phyloP scores from a whole-genome alignment of 306 rosid genomes.

The Arachis stenosperma region DNA sequence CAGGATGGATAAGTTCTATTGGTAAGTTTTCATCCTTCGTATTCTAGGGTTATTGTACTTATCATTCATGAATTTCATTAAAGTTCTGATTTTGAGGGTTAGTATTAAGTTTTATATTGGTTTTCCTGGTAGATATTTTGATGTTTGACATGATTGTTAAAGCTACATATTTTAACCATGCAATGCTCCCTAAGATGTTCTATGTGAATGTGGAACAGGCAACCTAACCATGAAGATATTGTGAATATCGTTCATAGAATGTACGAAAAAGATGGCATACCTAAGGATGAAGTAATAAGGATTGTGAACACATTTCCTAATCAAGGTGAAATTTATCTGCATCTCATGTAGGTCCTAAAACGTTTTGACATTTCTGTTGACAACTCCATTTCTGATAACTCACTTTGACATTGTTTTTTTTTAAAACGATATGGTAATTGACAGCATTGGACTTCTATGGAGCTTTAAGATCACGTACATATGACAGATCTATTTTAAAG shows the following conservation, averaged over 20 bases:
- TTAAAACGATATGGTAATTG: constrained; percentile 42
- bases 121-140: constrained; percentile 13
- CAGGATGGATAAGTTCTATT: constrained; percentile 98
- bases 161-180: constrained; percentile 19
- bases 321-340: constrained; percentile 64
- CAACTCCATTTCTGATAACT: too few relatives aligned
- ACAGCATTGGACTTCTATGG: constrained; percentile 99
- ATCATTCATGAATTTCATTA: constrained; percentile 16
- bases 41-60: constrained; percentile 20
- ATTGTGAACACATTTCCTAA: constrained; percentile 81
- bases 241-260: constrained; percentile 83
- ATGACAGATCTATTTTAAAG: constrained; percentile 81
- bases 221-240: constrained; percentile 85
- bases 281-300: constrained; percentile 65
- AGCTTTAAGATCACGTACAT: constrained; percentile 90
- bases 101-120: constrained; percentile 33
- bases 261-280: constrained; percentile 89
- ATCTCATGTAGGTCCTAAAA: constrained; percentile 18
- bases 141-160: constrained; percentile 26
- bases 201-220: constrained; percentile 71
- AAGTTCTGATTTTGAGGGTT: constrained; percentile 13
- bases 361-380: constrained; percentile 15
- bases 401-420: neutral
- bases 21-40: constrained; percentile 53
- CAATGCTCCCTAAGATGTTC: constrained; percentile 39